Evolutionary conservation across 1,139 yeast species (phyloP).

Genomic region (Yueomyces sp.): DNA sequence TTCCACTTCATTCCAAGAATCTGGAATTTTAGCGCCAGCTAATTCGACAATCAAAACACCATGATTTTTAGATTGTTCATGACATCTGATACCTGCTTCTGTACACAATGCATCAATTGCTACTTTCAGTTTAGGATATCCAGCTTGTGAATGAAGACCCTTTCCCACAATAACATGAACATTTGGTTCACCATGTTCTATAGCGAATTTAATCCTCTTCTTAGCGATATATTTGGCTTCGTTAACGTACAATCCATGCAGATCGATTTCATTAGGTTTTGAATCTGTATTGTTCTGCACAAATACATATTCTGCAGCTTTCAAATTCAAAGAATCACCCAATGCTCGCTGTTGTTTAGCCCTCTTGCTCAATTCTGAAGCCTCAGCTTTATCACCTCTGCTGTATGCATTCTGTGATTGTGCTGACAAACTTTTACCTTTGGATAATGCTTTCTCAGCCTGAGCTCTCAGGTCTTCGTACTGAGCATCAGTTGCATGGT

Average conservation of each 20-base stretch:
- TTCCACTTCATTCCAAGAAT: slow-evolving; percentile 1
- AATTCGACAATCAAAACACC: slow-evolving; percentile 67
- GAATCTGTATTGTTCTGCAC: slow-evolving; percentile 81
- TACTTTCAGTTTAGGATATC: slow-evolving; percentile 80
- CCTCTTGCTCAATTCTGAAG: slow-evolving; percentile 59
- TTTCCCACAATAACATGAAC: slow-evolving; percentile 82
- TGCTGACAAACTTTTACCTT: slow-evolving; percentile 42
- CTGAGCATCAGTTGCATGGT: slow-evolving; percentile 57
- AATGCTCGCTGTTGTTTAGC: slow-evolving; percentile 46
- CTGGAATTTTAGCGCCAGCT: slow-evolving; percentile 2
- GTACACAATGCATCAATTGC: slow-evolving; percentile 71
- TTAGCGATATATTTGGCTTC: slow-evolving; percentile 76
- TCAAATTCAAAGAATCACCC: slow-evolving; percentile 58
- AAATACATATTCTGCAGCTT: slow-evolving; percentile 88
- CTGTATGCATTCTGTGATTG: slow-evolving; percentile 71
- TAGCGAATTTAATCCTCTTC: slow-evolving; percentile 57
- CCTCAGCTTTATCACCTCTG: slow-evolving; percentile 57
- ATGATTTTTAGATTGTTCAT: slow-evolving; percentile 55
- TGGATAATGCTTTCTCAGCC: slow-evolving; percentile 57
- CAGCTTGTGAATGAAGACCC: slow-evolving; percentile 72
- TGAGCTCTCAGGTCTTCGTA: slow-evolving; percentile 52
- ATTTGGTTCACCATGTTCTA: slow-evolving; percentile 43
- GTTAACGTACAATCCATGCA: slow-evolving; percentile 82
- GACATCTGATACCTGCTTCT: slow-evolving; percentile 47
- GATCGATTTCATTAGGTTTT: slow-evolving; percentile 72